Evolutionary conservation across 306 rosid species (phyloP).

Genomic region (Canavalia gladiata): DNA sequence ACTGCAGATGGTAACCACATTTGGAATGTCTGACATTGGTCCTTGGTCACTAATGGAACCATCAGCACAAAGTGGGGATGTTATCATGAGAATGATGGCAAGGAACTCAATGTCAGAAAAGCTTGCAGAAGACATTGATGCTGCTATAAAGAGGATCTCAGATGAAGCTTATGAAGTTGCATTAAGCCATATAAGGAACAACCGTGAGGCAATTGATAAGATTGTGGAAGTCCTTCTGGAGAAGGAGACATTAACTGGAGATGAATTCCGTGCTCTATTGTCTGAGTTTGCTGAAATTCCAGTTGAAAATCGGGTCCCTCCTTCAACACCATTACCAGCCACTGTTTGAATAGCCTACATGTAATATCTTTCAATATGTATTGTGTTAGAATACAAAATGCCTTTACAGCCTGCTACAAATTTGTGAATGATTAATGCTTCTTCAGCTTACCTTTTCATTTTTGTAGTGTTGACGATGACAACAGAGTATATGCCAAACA

Average conservation of each 20-base stretch:
- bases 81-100: slow-evolving; percentile 99
- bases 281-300: slow-evolving; percentile 89
- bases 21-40: slow-evolving; percentile 98
- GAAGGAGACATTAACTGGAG: slow-evolving; percentile 85
- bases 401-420: slow-evolving; percentile 40
- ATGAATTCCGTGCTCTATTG: slow-evolving; percentile 88
- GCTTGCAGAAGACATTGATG: slow-evolving; percentile 93
- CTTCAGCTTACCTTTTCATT: slow-evolving; percentile 33
- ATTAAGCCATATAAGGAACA: slow-evolving; percentile 78
- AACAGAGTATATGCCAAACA: slow-evolving; percentile 47
- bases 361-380: slow-evolving; percentile 48
- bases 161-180: slow-evolving; percentile 86
- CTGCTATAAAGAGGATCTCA: slow-evolving; percentile 78
- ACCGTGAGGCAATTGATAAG: slow-evolving; percentile 95
- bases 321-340: slow-evolving; percentile 69
- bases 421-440: slow-evolving; percentile 47
- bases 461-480: slow-evolving; percentile 45
- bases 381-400: slow-evolving; percentile 33
- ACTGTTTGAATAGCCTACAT: slow-evolving; percentile 60
- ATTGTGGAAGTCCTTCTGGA: slow-evolving; percentile 88
- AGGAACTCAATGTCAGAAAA: slow-evolving; percentile 96
- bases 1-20: slow-evolving; percentile 93
- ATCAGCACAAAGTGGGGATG: slow-evolving; percentile 81
- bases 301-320: slow-evolving; percentile 72
- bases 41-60: slow-evolving; percentile 95